These are phyloP conservation scores for Cardiospermum halicacabum DNA, from an alignment of 345 rosid genomes.

Conservation along the genomic window DNA sequence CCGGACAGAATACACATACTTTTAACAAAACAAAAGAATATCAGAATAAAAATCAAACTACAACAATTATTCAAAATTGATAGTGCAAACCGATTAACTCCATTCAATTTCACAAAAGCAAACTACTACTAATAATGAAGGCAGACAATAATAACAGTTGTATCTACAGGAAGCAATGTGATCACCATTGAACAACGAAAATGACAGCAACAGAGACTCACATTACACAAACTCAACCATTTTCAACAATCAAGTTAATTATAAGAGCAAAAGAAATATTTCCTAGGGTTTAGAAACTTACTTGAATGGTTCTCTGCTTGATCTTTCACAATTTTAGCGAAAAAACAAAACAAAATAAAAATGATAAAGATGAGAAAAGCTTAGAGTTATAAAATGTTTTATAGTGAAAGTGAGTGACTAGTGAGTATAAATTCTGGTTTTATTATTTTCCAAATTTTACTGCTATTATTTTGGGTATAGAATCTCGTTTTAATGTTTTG, in stretches of 20 bases:
- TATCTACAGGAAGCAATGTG: no score
- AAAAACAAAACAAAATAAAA: neutral
- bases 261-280: neutral
- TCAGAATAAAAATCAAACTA: neutral
- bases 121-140: neutral
- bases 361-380: neutral
- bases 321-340: no score
- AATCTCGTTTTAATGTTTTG: neutral
- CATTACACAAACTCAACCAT: constrained; percentile 1
- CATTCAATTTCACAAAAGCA: constrained; percentile 15
- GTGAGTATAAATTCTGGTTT: neutral
- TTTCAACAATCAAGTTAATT: neutral
- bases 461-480: neutral
- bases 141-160: neutral
- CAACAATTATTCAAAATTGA: neutral
- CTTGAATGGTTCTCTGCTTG: neutral
- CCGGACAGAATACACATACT: neutral
- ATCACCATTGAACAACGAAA: neutral
- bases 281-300: neutral
- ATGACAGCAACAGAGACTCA: constrained; percentile 8
- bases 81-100: neutral
- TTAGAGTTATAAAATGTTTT: neutral
- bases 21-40: neutral
- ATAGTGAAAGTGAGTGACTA: neutral
- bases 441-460: neutral